These are phyloP conservation scores for Hura crepitans DNA, from an alignment of 441 rosid genomes.

Conservation along the genomic window DNA sequence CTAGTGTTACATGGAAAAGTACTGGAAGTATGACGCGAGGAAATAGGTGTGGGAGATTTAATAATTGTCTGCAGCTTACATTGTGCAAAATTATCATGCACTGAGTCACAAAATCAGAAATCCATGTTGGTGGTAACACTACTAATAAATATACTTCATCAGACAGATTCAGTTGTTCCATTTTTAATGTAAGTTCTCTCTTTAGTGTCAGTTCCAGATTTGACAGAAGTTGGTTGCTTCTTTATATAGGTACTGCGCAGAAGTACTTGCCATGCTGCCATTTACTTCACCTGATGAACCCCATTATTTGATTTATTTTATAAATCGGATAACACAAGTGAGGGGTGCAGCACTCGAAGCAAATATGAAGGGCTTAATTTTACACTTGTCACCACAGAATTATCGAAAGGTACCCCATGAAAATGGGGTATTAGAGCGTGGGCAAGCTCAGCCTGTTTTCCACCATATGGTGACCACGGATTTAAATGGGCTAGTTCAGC, in stretches of 20 bases:
- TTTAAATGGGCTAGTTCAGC: constrained; percentile 53
- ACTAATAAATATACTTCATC: no score
- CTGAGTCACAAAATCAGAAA: no score
- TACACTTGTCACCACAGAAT: constrained; percentile 54
- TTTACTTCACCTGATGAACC: constrained; percentile 96
- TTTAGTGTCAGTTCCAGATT: constrained; percentile 14
- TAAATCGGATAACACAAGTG: constrained; percentile 89
- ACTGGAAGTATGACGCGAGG: no score
- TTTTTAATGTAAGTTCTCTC: constrained; percentile 70
- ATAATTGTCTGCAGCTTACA: no score
- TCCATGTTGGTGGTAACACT: no score
- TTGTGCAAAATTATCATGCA: no score
- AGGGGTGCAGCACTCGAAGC: constrained; percentile 94
- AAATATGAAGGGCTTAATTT: constrained; percentile 70
- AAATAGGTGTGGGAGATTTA: no score
- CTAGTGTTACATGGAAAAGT: no score
- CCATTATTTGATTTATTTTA: constrained; percentile 78
- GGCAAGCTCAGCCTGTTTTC: constrained; percentile 31
- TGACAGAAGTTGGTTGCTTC: constrained; percentile 19
- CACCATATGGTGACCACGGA: constrained; percentile 43
- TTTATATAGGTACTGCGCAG: constrained; percentile 80
- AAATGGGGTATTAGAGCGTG: constrained; percentile 50
- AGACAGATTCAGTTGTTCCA: constrained; percentile 57
- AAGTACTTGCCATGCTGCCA: constrained; percentile 88
- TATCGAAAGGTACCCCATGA: constrained; percentile 34